A percentile compares a stretch with the other conserved stretches of the same genome.
Evolutionary conservation across 2,329 filamentous ascomycete genomes (phyloP).

Genomic region (Sclerotinia subarctica): DNA sequence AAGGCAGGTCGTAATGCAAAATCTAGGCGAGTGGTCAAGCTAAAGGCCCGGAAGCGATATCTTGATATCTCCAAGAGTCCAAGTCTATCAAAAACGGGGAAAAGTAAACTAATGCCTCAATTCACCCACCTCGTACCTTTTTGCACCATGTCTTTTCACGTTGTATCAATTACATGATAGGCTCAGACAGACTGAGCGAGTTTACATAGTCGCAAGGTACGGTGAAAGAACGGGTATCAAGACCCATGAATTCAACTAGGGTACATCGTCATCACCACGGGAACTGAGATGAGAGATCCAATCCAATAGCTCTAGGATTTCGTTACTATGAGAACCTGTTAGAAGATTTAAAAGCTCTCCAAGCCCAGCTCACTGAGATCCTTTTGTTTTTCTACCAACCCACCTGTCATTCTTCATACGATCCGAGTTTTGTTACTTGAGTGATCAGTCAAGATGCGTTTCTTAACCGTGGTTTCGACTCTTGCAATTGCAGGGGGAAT

Average conservation of each 20-base stretch:
- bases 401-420: neutral
- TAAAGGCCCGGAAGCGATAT: slow-evolving; percentile 8
- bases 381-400: neutral
- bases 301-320: neutral
- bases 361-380: neutral
- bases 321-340: neutral
- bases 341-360: slow-evolving; percentile 12
- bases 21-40: neutral
- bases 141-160: neutral
- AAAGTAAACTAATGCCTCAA: neutral
- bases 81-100: slow-evolving; percentile 7
- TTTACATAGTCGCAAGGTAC: slow-evolving; percentile 1
- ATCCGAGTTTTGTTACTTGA: slow-evolving; percentile 9
- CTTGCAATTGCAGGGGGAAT: slow-evolving; percentile 20
- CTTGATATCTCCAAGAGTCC: neutral
- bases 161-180: neutral
- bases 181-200: neutral
- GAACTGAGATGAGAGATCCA: slow-evolving; percentile 7
- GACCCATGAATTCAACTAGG: neutral
- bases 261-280: slow-evolving; percentile 8
- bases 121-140: slow-evolving; percentile 7
- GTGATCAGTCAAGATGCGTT: slow-evolving; percentile 21
- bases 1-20: neutral
- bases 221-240: neutral
- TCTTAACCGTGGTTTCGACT: slow-evolving; percentile 18